Percentiles rank a stretch among this genome's conserved stretches.
Conservation (phyloP, 495 filamentous ascomycete species). For the Talaromyces liani region DNA sequence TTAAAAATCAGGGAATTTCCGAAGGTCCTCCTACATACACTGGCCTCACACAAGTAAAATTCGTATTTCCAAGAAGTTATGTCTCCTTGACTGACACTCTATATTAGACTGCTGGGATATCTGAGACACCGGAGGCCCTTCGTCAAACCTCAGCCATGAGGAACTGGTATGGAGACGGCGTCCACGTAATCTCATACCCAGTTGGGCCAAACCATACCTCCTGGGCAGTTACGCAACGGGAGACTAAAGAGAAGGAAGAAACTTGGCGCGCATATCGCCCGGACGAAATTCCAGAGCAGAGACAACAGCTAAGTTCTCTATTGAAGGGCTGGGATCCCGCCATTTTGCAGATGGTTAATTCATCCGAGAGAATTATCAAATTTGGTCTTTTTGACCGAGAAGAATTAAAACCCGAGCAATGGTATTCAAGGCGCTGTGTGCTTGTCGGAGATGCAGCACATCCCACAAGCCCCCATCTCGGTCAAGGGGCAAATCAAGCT, state of each 20-base stretch:
- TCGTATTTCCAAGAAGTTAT: too few relatives aligned
- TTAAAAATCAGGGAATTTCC: background rate
- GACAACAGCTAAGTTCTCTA: background rate
- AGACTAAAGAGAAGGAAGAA: constrained; percentile 10
- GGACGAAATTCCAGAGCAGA: background rate
- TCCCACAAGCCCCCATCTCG: constrained; percentile 19
- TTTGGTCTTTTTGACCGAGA: constrained; percentile 16
- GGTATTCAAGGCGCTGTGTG: constrained; percentile 14
- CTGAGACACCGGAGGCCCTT: constrained; percentile 10
- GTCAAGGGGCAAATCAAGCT: constrained; percentile 21
- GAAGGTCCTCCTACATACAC: too few relatives aligned
- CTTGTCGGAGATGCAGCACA: constrained; percentile 22
- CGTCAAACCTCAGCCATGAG: constrained; percentile 2
- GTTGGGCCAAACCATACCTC: constrained; percentile 11
- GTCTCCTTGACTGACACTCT: background rate
- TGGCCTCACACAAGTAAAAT: too few relatives aligned
- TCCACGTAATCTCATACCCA: constrained; percentile 17
- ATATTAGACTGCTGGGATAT: constrained; percentile 6
- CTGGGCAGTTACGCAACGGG: constrained; percentile 17
- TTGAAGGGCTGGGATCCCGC: constrained; percentile 12
- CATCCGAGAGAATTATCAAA: constrained; percentile 13
- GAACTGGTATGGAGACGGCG: constrained; percentile 18
- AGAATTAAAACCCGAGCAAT: constrained; percentile 13
- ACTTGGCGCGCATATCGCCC: constrained; percentile 10
- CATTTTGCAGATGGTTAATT: constrained; percentile 9